A percentile compares a stretch with the other conserved stretches of the same genome.
Evolutionary conservation across 2,329 filamentous ascomycete species (phyloP).

Genomic region (Nannizziopsis barbatae): DNA sequence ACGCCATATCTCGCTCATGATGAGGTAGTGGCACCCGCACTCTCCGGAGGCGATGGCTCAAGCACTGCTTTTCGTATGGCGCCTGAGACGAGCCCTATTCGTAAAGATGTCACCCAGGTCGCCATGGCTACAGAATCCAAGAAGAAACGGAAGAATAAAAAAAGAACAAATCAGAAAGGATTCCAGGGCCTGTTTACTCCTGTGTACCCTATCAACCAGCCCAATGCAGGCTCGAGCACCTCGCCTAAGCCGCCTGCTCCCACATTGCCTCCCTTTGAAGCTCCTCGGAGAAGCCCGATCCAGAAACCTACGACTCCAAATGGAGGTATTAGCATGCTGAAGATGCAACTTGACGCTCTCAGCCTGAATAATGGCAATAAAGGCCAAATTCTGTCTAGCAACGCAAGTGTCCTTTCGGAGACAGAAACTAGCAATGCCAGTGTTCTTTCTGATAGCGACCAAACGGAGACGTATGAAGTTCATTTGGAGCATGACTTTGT

Average conservation of each 20-base stretch:
- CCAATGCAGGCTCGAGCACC: background rate
- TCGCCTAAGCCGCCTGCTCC: background rate
- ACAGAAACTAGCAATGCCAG: conserved; percentile 46
- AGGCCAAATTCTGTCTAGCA: conserved; percentile 46
- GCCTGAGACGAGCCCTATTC: conserved; percentile 11
- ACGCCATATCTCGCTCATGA: background rate
- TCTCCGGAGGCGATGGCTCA: background rate
- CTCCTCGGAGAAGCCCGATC: background rate
- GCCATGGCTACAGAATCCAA: conserved; percentile 20
- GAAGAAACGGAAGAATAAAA: conserved; percentile 33
- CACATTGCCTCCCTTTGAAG: background rate
- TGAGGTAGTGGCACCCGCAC: background rate
- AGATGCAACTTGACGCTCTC: conserved; percentile 68
- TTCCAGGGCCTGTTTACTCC: background rate
- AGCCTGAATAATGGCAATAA: conserved; percentile 53
- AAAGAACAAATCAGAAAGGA: conserved; percentile 18
- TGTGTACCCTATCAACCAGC: background rate
- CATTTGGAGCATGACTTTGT: conserved; percentile 74
- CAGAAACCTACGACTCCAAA: conserved; percentile 40
- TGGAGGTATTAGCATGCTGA: conserved; percentile 65
- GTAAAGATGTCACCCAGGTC: background rate
- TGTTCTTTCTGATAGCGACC: conserved; percentile 50
- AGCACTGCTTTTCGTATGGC: conserved; percentile 12
- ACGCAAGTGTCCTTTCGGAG: conserved; percentile 38
- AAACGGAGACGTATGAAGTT: conserved; percentile 73